These are phyloP conservation scores for Pichia nanzhaoensis DNA, from an alignment of 805 yeast genomes.

Conservation along the genomic window DNA sequence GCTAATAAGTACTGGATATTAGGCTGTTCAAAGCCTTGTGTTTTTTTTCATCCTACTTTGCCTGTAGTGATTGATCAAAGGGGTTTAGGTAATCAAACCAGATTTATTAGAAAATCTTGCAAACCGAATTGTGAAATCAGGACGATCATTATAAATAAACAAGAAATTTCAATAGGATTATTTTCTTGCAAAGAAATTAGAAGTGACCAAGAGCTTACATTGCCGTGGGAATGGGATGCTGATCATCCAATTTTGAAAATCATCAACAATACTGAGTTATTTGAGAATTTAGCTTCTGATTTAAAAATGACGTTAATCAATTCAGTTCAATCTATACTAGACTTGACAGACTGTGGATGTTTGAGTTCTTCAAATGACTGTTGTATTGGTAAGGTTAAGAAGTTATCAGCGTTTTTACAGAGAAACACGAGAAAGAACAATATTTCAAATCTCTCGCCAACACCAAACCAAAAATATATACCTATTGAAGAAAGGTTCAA, in stretches of 20 bases:
- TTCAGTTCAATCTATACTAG: slow-evolving; percentile 55
- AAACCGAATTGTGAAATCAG: slow-evolving; percentile 65
- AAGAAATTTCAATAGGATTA: slow-evolving; percentile 44
- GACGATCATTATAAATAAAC: slow-evolving; percentile 37
- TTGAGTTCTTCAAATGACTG: slow-evolving; percentile 51
- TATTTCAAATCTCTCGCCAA: slow-evolving; percentile 21
- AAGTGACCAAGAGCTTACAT: slow-evolving; percentile 63
- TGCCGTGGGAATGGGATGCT: slow-evolving; percentile 87
- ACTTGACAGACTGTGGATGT: slow-evolving; percentile 53
- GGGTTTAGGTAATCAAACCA: slow-evolving; percentile 63
- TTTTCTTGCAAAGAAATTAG: slow-evolving; percentile 50
- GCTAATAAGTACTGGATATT: slow-evolving; percentile 70
- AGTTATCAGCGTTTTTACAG: slow-evolving; percentile 51
- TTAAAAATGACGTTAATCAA: slow-evolving; percentile 52
- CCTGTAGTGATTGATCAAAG: slow-evolving; percentile 77
- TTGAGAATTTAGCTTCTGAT: slow-evolving; percentile 48
- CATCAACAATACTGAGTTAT: slow-evolving; percentile 35
- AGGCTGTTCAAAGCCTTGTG: slow-evolving; percentile 64
- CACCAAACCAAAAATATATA: slow-evolving; percentile 25
- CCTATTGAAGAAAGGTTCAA: slow-evolving; percentile 30
- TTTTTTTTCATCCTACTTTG: slow-evolving; percentile 47
- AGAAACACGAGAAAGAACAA: slow-evolving; percentile 51
- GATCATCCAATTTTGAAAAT: slow-evolving; percentile 65
- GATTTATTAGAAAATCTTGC: slow-evolving; percentile 74
- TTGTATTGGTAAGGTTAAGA: slow-evolving; percentile 51